Evolutionary conservation across 768 basidiomycete genomes (phyloP), one percentile per base, ranked within the genome.

Genomic region (Podaxis sp.): DNA sequence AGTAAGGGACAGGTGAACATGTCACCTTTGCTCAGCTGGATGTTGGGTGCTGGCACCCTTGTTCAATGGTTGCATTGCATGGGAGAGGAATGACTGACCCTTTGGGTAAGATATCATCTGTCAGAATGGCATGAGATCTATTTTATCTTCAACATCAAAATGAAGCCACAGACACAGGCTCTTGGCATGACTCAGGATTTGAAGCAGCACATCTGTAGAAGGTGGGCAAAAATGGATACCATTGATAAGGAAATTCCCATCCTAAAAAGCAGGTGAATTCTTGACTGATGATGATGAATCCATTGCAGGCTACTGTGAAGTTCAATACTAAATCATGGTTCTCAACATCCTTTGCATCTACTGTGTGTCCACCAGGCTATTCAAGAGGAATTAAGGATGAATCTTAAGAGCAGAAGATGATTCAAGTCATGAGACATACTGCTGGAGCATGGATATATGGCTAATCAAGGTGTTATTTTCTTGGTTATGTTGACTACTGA

Each of bases 71-170:
- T 9, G 13, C 38, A 44, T 83, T 81, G 3, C 70, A 65, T 0
- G 80, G 75, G 19, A 77, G 59, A 24, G 65, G 67, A 61, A 80
- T 82, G 6, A 84, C 77, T 11, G 75, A 74, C 7, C 80, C 80
- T 4, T 72, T 49, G 1, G 75, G 71, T 4, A 77, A 72, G 15
- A 82, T 67, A n/a, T 58, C 12, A 7, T 26, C 57, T 48, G 17
- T 33, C 2, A 11, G 3, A 7, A 22, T 26, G 24, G 22, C 2
- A 3, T 51, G 8, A 24, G 22, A 5, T 9, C 13, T 24, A 15
- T 22, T 4, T 26, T 51, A n/a, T 5, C 19, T 22, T 6, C 12
- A 22, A 30, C 13, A 7, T 8, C 19, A 28, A 22, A 26, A 4
- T 30, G 5, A 42, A 4, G 40, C 5, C 24, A 13, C 8, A 68